Evolutionary conservation across 2,329 filamentous ascomycete species (phyloP).

Genomic region (Botrytis fragariae): DNA sequence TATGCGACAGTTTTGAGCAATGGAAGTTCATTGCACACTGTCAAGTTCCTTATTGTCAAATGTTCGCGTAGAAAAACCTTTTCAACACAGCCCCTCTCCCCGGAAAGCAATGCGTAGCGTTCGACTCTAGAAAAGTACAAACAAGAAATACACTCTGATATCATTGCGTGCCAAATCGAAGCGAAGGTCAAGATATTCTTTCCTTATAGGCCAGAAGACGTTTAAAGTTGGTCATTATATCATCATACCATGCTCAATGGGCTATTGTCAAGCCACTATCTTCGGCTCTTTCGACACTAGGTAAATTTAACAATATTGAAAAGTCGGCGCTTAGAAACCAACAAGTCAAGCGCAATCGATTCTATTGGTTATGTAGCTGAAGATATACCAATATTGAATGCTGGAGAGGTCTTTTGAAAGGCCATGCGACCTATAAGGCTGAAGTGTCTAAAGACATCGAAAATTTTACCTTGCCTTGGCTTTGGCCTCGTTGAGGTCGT

Average conservation of each 20-base stretch:
- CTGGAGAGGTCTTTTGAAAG: background rate
- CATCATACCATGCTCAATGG: background rate
- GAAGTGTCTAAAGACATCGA: background rate
- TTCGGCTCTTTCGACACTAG: background rate
- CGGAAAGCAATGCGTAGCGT: background rate
- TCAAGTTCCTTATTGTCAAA: background rate
- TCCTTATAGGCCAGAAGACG: background rate
- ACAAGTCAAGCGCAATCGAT: background rate
- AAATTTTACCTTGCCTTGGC: background rate
- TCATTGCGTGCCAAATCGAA: background rate
- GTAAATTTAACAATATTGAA: background rate
- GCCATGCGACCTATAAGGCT: background rate
- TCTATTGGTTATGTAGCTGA: background rate
- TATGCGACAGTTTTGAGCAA: background rate
- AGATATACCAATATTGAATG: background rate
- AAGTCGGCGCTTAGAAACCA: background rate
- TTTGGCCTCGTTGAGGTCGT: background rate
- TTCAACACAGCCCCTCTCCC: slow-evolving; percentile 4
- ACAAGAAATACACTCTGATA: background rate
- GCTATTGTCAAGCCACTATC: background rate
- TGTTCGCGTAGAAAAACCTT: background rate
- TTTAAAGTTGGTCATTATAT: background rate
- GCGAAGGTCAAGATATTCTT: background rate
- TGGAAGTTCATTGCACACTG: background rate
- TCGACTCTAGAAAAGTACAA: background rate